Conservation (phyloP, 1,284 basidiomycete genomes). For the Tremellales sp. region DNA sequence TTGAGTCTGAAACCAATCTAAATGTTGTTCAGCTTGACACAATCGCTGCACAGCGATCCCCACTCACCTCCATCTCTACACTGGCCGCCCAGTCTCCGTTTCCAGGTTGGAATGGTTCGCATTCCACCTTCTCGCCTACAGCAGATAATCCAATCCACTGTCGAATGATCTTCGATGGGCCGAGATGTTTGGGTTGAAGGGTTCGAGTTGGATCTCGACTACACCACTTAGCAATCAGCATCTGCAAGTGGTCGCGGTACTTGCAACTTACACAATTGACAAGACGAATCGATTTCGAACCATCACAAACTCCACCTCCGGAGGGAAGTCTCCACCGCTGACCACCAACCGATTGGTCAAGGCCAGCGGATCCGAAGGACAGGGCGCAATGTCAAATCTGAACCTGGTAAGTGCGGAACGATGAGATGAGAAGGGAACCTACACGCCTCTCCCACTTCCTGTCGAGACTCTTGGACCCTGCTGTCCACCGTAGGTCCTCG, state of each 20-base stretch:
- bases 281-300: conserved; percentile 66
- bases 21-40: conserved; percentile 3
- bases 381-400: conserved; percentile 47
- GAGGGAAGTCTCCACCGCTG: conserved; percentile 65
- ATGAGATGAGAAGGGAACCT: conserved; percentile 10
- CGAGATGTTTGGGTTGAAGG: conserved; percentile 61
- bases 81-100: conserved; percentile 68
- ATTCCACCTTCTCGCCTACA: conserved; percentile 67
- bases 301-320: conserved; percentile 65
- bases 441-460: conserved; percentile 30
- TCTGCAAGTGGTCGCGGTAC: neutral
- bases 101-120: conserved; percentile 62
- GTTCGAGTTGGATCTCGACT: conserved; percentile 74
- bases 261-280: conserved; percentile 67
- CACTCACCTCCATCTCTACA: conserved; percentile 63
- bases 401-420: neutral
- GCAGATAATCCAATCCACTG: conserved; percentile 83
- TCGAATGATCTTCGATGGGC: conserved; percentile 54
- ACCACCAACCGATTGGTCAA: conserved; percentile 79
- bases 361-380: conserved; percentile 57
- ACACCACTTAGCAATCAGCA: conserved; percentile 4
- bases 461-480: conserved; percentile 5
- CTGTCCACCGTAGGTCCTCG: neutral
- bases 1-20: conserved; percentile 65
- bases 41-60: conserved; percentile 2